phyloP scores from a whole-genome alignment of 2,329 filamentous ascomycete genomes.

The Fusarium sp. region DNA sequence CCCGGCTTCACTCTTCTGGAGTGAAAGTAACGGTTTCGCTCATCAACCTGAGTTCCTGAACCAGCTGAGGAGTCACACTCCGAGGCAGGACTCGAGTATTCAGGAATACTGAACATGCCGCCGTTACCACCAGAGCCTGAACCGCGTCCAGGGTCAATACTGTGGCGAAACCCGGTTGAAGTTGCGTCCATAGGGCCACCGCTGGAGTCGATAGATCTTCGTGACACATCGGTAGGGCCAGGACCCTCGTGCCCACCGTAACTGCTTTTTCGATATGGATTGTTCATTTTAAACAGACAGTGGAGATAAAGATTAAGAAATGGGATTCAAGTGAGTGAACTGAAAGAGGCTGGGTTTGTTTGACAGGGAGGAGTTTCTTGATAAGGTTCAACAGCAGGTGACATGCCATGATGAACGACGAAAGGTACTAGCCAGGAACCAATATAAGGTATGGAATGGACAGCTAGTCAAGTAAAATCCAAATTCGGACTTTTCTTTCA shows the following conservation, averaged over 20 bases:
- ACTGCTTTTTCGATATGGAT: conserved; percentile 23
- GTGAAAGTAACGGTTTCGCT: conserved; percentile 72
- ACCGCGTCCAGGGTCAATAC: conserved; percentile 14
- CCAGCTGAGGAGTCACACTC: conserved; percentile 60
- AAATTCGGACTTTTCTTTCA: neutral
- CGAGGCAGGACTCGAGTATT: conserved; percentile 32
- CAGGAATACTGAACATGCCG: conserved; percentile 37
- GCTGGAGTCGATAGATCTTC: conserved; percentile 29
- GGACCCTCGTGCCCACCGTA: conserved; percentile 11
- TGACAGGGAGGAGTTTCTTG: neutral
- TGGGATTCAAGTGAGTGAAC: neutral
- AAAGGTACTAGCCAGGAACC: conserved; percentile 10
- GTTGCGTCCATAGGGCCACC: conserved; percentile 9
- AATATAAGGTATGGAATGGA: conserved; percentile 14
- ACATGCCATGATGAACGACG: neutral
- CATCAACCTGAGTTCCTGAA: conserved; percentile 49
- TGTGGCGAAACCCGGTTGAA: conserved; percentile 25
- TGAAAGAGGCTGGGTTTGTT: conserved; percentile 6
- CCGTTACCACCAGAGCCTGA: conserved; percentile 24
- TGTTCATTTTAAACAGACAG: conserved; percentile 12
- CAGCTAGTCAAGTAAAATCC: neutral
- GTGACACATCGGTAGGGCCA: conserved; percentile 13
- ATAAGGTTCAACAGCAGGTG: conserved; percentile 21
- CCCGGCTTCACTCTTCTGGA: conserved; percentile 79
- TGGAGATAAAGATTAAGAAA: neutral